Conservation (phyloP, 257 asterid species). For the Ilex asprella region DNA sequence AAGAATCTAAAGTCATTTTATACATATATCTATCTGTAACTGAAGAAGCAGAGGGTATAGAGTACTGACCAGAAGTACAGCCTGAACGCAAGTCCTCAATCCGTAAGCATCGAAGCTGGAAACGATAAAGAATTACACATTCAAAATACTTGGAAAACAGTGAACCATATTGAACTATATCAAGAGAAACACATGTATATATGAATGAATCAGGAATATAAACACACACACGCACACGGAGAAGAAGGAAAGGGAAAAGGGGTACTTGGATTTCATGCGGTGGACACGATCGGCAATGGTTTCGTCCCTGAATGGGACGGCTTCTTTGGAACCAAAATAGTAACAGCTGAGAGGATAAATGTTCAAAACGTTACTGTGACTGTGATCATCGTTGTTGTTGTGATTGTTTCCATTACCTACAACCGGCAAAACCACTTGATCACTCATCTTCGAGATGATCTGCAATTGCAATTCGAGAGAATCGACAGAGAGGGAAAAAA, state of each 20-base stretch:
- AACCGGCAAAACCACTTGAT: conserved; percentile 11
- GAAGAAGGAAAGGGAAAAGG: not conserved
- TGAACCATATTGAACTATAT: not conserved
- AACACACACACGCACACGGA: too few species aligned
- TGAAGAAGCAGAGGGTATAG: not conserved
- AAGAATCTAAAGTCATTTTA: too few species aligned
- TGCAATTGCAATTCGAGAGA: too few species aligned
- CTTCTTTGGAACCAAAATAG: conserved; percentile 72
- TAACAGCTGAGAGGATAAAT: conserved; percentile 71
- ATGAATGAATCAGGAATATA: not conserved
- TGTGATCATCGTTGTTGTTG: conserved; percentile 2
- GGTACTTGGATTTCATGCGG: conserved; percentile 73
- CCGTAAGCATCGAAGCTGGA: conserved; percentile 74
- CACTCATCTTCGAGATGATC: conserved; percentile 20
- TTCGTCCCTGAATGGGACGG: conserved; percentile 41
- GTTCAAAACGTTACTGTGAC: conserved; percentile 26
- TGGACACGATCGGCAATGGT: conserved; percentile 53
- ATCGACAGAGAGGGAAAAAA: too few species aligned
- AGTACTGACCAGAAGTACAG: conserved; percentile 65
- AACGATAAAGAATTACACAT: conserved; percentile 2
- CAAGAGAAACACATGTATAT: not conserved
- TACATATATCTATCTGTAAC: too few species aligned
- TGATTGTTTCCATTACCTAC: conserved; percentile 6
- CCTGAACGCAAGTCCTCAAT: conserved; percentile 76
- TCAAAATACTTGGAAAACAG: not conserved